A percentile compares a stretch with the other conserved stretches of the same genome.
Evolutionary conservation across 352 stramenopile genomes (phyloP).

Genomic region (Phytophthora palmivora): DNA sequence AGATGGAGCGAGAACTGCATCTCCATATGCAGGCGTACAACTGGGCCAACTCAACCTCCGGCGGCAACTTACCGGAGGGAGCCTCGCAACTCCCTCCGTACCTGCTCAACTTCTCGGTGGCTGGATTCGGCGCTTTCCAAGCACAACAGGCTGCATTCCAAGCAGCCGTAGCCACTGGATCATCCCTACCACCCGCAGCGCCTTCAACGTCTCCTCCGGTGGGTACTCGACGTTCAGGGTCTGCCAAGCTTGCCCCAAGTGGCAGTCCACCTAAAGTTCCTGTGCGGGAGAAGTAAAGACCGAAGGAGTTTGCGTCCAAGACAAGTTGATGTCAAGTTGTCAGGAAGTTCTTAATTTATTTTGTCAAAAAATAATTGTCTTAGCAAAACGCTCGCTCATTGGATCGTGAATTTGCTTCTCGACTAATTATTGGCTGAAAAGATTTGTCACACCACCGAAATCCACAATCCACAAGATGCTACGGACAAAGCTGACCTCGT

Average conservation of each 20-base stretch:
- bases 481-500: constrained; percentile 7
- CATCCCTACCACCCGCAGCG: constrained; percentile 25
- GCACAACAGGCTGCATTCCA: constrained; percentile 60
- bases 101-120: constrained; percentile 62
- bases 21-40: constrained; percentile 77
- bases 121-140: constrained; percentile 68
- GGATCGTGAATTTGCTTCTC: not conserved
- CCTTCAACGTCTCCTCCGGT: constrained; percentile 30
- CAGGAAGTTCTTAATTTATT: constrained; percentile 33
- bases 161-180: constrained; percentile 35
- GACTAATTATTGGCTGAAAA: constrained; percentile 22
- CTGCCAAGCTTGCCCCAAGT: constrained; percentile 19
- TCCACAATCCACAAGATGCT: constrained; percentile 27
- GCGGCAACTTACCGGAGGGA: constrained; percentile 28
- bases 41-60: constrained; percentile 52
- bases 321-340: constrained; percentile 13
- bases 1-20: constrained; percentile 80
- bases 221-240: constrained; percentile 12
- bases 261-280: constrained; percentile 26
- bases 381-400: constrained; percentile 27
- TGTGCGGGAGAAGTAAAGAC: constrained; percentile 22
- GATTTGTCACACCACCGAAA: constrained; percentile 17
- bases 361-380: constrained; percentile 20
- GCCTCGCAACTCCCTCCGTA: constrained; percentile 56
- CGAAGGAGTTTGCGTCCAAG: constrained; percentile 13